Evolutionary conservation across 2,329 filamentous ascomycete genomes (phyloP).

Genomic region (Fusarium sarcochroum): DNA sequence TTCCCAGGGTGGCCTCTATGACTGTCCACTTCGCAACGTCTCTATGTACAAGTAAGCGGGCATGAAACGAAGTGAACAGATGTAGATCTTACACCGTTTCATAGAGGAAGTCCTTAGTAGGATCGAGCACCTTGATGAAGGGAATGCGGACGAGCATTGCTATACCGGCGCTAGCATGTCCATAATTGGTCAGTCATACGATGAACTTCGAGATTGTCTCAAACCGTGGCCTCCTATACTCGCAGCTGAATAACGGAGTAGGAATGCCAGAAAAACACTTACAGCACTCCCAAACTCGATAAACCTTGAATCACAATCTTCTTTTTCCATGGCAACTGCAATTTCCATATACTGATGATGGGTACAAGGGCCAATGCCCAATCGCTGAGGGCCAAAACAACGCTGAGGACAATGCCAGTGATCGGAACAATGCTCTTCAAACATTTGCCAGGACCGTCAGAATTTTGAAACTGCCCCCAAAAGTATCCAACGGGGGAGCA

Average conservation of each 20-base stretch:
- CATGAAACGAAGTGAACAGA: not conserved
- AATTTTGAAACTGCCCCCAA: not conserved
- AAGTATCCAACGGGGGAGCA: conserved; percentile 4
- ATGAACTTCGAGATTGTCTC: not conserved
- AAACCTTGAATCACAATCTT: not conserved
- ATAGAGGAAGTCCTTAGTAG: conserved; percentile 4
- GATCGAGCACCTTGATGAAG: conserved; percentile 1
- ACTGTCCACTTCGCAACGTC: conserved; percentile 5
- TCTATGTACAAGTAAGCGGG: not conserved
- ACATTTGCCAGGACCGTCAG: not conserved
- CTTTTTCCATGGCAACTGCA: not conserved
- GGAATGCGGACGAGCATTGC: too few species aligned
- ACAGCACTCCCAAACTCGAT: not conserved
- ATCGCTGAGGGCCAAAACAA: conserved; percentile 6
- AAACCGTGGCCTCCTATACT: too few species aligned
- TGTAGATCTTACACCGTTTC: conserved; percentile 6
- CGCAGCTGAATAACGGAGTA: not conserved
- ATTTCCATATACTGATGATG: conserved; percentile 4
- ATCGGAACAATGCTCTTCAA: not conserved
- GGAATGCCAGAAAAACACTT: not conserved
- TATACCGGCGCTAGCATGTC: conserved; percentile 2
- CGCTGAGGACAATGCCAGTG: conserved; percentile 4
- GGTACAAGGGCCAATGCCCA: not conserved
- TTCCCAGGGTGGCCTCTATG: not conserved
- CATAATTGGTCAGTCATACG: conserved; percentile 2